phyloP scores from a whole-genome alignment of 75 land plant genomes.

The Sequoia sempervirens region DNA sequence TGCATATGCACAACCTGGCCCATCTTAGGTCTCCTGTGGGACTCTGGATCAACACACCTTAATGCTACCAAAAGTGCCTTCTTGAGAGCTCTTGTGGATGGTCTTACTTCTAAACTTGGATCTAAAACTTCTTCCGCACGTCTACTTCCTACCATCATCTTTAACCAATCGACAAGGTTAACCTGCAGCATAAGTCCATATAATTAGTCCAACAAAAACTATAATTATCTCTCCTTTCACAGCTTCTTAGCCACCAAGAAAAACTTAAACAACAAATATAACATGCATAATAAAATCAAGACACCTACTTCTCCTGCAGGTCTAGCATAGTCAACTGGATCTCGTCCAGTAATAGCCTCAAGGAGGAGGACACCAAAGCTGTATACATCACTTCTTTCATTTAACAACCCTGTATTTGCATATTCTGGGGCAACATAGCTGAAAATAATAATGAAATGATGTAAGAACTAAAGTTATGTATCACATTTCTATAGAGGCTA shows the following conservation, averaged over 20 bases:
- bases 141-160: conserved; percentile 67
- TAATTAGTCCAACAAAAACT: neutral
- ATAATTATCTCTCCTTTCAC: neutral
- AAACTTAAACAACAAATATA: neutral
- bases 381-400: conserved; percentile 77
- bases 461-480: neutral
- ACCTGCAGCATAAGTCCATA: conserved; percentile 36
- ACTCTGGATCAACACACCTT: conserved; percentile 79
- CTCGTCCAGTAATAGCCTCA: conserved; percentile 72
- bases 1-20: conserved; percentile 77
- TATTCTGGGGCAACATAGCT: conserved; percentile 83
- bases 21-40: conserved; percentile 73
- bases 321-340: conserved; percentile 69
- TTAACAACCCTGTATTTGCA: conserved; percentile 68
- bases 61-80: conserved; percentile 69
- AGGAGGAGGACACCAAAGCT: conserved; percentile 65
- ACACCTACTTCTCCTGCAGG: conserved; percentile 47
- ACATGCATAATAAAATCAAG: neutral
- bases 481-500: neutral
- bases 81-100: conserved; percentile 61
- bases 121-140: conserved; percentile 74
- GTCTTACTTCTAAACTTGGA: conserved; percentile 50
- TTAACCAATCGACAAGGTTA: conserved; percentile 76
- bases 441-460: conserved; percentile 6
- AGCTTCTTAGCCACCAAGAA: neutral